Percentiles rank a stretch among this genome's conserved stretches.
Conservation (phyloP, 371 early-diverging fungal genomes). For the Rhizopus stolonifer region DNA sequence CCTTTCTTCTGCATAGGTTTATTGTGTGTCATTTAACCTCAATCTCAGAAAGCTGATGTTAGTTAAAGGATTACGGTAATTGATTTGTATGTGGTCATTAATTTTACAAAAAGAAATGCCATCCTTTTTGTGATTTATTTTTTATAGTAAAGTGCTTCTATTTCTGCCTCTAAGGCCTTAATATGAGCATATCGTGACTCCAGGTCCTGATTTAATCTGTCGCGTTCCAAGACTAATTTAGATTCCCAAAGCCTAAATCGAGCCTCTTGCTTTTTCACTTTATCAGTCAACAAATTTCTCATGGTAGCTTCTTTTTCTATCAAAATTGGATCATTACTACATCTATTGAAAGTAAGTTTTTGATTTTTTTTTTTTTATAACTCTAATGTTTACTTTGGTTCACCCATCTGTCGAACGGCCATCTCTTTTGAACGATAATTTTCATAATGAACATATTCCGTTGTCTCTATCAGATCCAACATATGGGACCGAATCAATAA, state of each 20-base stretch:
- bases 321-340: slow-evolving; percentile 79
- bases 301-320: slow-evolving; percentile 93
- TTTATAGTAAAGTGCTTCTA: slow-evolving; percentile 54
- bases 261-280: slow-evolving; percentile 88
- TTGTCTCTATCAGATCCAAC: slow-evolving; percentile 83
- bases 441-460: slow-evolving; percentile 89
- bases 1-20: too few relatives aligned
- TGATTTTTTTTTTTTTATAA: background rate
- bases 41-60: too few relatives aligned
- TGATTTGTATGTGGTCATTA: too few relatives aligned
- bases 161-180: slow-evolving; percentile 86
- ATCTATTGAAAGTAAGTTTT: slow-evolving; percentile 42
- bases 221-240: slow-evolving; percentile 91
- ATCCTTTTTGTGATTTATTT: background rate
- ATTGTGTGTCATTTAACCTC: too few relatives aligned
- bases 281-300: slow-evolving; percentile 89
- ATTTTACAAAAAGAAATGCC: too few relatives aligned
- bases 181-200: slow-evolving; percentile 92
- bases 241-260: slow-evolving; percentile 95
- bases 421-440: slow-evolving; percentile 75
- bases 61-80: too few relatives aligned
- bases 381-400: slow-evolving; percentile 65
- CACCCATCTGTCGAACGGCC: slow-evolving; percentile 75
- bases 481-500: slow-evolving; percentile 90
- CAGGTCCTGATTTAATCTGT: slow-evolving; percentile 94